Percentiles rank a stretch among this genome's conserved stretches.
Evolutionary conservation across 2,329 filamentous ascomycete genomes (phyloP).

Genomic region (Scedosporium dehoogii): DNA sequence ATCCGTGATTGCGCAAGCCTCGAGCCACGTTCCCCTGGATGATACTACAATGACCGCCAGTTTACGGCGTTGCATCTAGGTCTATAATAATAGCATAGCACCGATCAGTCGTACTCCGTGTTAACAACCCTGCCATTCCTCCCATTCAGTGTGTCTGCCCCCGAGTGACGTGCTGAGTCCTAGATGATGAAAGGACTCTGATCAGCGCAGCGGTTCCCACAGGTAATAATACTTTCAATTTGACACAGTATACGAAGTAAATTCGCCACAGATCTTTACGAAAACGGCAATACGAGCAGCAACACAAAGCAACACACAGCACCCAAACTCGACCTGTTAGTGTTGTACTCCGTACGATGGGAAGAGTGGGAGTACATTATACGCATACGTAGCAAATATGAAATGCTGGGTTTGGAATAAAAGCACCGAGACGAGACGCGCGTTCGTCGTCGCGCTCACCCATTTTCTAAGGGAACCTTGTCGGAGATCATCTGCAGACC

Average conservation of each 20-base stretch:
- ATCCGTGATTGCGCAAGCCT: not conserved
- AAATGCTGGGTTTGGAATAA: not conserved
- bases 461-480: not conserved
- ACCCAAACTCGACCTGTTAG: not conserved
- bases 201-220: not conserved
- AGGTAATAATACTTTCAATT: too few species aligned
- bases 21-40: not conserved
- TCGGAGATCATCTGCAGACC: not conserved
- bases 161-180: not conserved
- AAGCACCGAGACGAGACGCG: not conserved
- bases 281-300: not conserved
- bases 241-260: too few species aligned
- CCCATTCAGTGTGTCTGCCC: not conserved
- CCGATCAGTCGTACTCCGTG: not conserved
- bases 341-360: not conserved
- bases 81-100: not conserved
- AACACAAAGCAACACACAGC: not conserved
- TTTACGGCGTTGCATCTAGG: not conserved
- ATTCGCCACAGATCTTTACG: not conserved
- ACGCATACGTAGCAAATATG: too few species aligned
- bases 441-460: not conserved
- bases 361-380: not conserved
- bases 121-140: not conserved
- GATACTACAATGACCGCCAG: not conserved
- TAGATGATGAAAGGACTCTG: not conserved